Evolutionary conservation across 345 rosid genomes (phyloP).

Genomic region (Lepidium africanum): DNA sequence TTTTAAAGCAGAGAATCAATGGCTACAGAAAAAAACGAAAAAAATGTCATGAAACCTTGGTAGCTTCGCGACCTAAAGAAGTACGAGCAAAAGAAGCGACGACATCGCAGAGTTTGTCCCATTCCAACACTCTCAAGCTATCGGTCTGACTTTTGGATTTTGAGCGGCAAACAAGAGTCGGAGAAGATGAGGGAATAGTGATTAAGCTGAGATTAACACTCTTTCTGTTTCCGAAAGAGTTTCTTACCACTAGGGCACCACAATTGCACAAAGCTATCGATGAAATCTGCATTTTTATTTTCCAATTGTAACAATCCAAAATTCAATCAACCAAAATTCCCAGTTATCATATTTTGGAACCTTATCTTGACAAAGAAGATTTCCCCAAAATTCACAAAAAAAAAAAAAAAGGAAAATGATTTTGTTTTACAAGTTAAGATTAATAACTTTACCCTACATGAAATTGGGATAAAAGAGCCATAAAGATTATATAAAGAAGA

Average conservation of each 20-base stretch:
- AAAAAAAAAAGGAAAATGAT: not conserved
- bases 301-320: not conserved
- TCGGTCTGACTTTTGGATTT: conserved; percentile 32
- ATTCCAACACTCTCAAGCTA: conserved; percentile 69
- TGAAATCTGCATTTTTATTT: conserved; percentile 13
- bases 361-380: conserved; percentile 1
- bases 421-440: not conserved
- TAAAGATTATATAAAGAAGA: not conserved
- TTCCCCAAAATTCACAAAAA: not conserved
- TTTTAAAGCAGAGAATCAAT: not conserved
- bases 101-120: conserved; percentile 82
- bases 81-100: conserved; percentile 78
- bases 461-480: not conserved
- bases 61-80: conserved; percentile 66
- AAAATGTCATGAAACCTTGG: conserved; percentile 33
- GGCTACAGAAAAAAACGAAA: not conserved
- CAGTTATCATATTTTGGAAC: not conserved
- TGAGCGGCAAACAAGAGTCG: conserved; percentile 14
- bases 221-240: conserved; percentile 4
- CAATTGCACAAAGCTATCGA: conserved; percentile 15
- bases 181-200: conserved; percentile 2
- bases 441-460: not conserved
- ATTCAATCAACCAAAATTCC: not conserved
- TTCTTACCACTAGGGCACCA: conserved; percentile 20
- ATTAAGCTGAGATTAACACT: not conserved